Base-by-base conservation (phyloP, 2,329 filamentous ascomycete genomes). In the Fusarium beomiforme region DNA sequence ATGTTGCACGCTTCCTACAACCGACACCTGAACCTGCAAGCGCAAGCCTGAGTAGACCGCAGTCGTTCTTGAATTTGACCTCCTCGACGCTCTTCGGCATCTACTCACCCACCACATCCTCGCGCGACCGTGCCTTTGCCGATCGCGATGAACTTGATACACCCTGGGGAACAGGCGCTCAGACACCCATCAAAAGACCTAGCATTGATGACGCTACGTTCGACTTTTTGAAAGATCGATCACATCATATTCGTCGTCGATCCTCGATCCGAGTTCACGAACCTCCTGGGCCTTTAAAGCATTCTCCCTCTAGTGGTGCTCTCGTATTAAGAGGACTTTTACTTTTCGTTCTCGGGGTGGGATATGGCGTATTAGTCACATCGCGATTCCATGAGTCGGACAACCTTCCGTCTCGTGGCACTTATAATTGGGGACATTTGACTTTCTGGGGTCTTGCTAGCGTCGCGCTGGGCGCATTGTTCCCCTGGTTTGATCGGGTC, bases 21-120 rank as follows among this genome's bases (percentile, higher is more conserved):
- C 85, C 84, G 69, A 86, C 76, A 8, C 72, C 78, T 46, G 76
- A 79, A 33, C 73, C 76, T 42, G 53, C 34, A 41, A 76, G 50
- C 82, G 55, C 34, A 42, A 73, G 49, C 82, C 87, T 89, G 71
- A 91, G 88, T 77, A 90, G 93, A 64, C 92, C 91, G 26, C 90
- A 92, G 71, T 97, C 94, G 13, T 88, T 94, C 62, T 85, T 94
- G 77, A 97, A 98, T 79, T 87, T 99, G 66, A 97, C 94, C 7
- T 91, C 93, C 13, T 95, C 94, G 4, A 97, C 96, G 0, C 88
- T 99, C 8, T 93, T 92, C 74, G 95, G 96, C 59, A 99, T 99
- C 76, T 99, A 97, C 84, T 91, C 90, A 14, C 90, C 90, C 10
- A 88, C 89, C 2, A 86, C 87, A 34, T 88, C 88, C 66, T 87